A percentile compares a stretch with the other conserved stretches of the same genome.
Evolutionary conservation across 1,284 basidiomycete species (phyloP).

Genomic region (Boletus coffeatus): DNA sequence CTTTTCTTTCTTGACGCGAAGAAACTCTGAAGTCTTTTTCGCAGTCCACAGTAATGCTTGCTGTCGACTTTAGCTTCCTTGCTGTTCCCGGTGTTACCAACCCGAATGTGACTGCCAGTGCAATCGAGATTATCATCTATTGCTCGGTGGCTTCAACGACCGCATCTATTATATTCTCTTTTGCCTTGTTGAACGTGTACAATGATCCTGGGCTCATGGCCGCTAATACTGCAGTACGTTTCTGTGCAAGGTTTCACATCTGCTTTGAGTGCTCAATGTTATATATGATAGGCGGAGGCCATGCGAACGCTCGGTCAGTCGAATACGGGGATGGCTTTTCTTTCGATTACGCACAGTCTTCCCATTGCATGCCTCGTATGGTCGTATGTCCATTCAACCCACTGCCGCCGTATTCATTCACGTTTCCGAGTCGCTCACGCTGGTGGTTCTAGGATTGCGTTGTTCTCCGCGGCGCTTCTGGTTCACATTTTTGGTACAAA

Average conservation of each 20-base stretch:
- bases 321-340: constrained; percentile 8
- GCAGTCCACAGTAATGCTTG: constrained; percentile 23
- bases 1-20: not conserved
- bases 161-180: constrained; percentile 17
- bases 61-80: constrained; percentile 19
- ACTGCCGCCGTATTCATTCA: not conserved
- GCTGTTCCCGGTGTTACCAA: constrained; percentile 9
- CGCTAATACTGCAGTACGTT: constrained; percentile 10
- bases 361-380: constrained; percentile 17
- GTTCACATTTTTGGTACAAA: constrained; percentile 2
- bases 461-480: constrained; percentile 10
- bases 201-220: not conserved
- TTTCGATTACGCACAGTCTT: constrained; percentile 18
- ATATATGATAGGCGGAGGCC: not conserved
- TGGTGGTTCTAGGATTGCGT: constrained; percentile 5
- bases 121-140: constrained; percentile 13
- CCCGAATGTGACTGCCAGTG: not conserved
- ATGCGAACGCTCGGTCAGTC: constrained; percentile 8
- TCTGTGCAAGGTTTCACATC: not conserved
- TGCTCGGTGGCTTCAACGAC: constrained; percentile 10
- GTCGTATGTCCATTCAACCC: constrained; percentile 11
- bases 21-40: not conserved
- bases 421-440: not conserved
- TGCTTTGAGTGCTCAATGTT: not conserved
- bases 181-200: constrained; percentile 16